Evolutionary conservation across 139 green algal species (phyloP).

Genomic region (Closterium sp.): DNA sequence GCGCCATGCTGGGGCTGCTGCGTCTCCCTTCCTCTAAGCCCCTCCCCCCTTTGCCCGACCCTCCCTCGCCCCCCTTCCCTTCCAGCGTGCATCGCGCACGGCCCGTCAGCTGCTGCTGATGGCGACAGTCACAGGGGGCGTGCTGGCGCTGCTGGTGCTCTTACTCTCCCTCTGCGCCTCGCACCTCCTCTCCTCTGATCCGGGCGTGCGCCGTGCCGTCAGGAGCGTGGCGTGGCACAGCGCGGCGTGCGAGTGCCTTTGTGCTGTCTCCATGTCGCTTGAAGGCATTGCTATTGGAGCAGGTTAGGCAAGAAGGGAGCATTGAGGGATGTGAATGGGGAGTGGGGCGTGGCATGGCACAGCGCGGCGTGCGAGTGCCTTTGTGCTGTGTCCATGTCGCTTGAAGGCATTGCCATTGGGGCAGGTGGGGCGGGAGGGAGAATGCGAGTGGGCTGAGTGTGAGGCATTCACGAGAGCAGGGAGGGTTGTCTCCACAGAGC

Average conservation of each 20-base stretch:
- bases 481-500: too few relatives aligned
- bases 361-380: neutral
- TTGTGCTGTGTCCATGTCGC: neutral
- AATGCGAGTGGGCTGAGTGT: too few relatives aligned
- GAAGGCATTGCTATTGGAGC: neutral
- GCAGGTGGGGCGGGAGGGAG: too few relatives aligned
- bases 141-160: neutral
- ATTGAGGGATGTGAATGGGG: neutral
- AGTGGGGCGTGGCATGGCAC: conserved; percentile 1
- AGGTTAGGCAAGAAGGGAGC: neutral
- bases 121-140: neutral
- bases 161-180: neutral
- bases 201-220: neutral
- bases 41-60: too few relatives aligned
- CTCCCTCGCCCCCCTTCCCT: too few relatives aligned
- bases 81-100: neutral
- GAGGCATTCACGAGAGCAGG: too few relatives aligned
- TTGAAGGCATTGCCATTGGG: conserved; percentile 14
- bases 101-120: conserved; percentile 14
- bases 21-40: neutral
- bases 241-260: neutral
- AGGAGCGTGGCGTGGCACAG: conserved; percentile 20
- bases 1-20: too few relatives aligned
- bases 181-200: conserved; percentile 8
- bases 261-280: neutral